A percentile compares a stretch with the other conserved stretches of the same genome.
Conservation (phyloP, 495 filamentous ascomycete genomes). For the Xanthoparmelia taractica region DNA sequence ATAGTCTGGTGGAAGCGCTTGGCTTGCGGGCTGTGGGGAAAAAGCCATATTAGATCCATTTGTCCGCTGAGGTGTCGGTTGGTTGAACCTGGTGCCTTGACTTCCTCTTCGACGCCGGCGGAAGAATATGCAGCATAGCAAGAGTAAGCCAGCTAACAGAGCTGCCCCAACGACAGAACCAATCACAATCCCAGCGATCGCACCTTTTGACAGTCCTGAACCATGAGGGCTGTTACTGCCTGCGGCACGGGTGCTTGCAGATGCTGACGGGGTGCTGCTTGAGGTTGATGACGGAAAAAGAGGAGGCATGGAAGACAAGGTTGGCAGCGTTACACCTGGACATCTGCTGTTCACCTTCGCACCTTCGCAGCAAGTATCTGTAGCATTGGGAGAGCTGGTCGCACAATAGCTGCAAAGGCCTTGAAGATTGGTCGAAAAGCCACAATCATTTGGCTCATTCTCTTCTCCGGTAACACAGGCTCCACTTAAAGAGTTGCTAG, state of each 20-base stretch:
- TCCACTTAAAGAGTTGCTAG: conserved; percentile 64
- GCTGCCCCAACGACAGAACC: conserved; percentile 66
- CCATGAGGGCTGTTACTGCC: conserved; percentile 15
- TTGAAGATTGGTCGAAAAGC: conserved; percentile 69
- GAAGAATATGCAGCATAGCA: conserved; percentile 45
- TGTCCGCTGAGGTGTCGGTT: conserved; percentile 70
- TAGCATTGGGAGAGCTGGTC: conserved; percentile 75
- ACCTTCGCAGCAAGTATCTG: conserved; percentile 88
- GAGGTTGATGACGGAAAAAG: conserved; percentile 46
- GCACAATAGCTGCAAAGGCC: conserved; percentile 85
- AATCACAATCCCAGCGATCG: conserved; percentile 84
- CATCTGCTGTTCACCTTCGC: conserved; percentile 68
- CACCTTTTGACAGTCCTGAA: conserved; percentile 63
- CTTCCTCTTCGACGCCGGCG: conserved; percentile 53
- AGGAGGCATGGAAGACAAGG: conserved; percentile 60
- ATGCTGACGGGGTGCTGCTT: conserved; percentile 36
- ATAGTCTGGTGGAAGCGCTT: conserved; percentile 49
- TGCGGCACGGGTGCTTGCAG: conserved; percentile 33
- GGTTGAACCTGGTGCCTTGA: conserved; percentile 67
- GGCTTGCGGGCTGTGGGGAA: conserved; percentile 28
- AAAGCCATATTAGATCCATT: conserved; percentile 46
- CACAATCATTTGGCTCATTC: conserved; percentile 86
- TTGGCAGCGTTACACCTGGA: conserved; percentile 63
- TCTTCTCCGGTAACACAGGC: conserved; percentile 64
- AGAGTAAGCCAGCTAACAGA: conserved; percentile 55